Evolutionary conservation across 2,329 filamentous ascomycete genomes (phyloP).

Genomic region (Fusarium palustre): DNA sequence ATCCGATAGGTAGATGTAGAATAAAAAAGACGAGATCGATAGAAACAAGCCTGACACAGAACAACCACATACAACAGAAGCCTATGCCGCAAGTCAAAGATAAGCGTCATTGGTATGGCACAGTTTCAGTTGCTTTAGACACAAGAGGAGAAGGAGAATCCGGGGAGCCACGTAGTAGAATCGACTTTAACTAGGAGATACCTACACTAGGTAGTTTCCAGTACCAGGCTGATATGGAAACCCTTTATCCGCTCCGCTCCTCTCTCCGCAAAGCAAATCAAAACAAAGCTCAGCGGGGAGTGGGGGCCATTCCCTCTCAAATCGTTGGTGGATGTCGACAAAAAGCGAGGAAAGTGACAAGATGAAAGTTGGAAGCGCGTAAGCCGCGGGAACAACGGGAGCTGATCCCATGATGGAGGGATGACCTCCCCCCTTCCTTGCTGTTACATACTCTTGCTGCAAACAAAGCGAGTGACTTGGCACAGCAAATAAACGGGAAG

Average conservation of each 20-base stretch:
- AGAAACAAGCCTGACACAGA: slow-evolving; percentile 4
- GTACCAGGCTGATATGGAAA: slow-evolving; percentile 19
- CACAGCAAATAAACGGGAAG: slow-evolving; percentile 1
- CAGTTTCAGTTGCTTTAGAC: neutral
- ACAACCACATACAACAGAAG: slow-evolving; percentile 13
- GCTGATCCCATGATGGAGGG: slow-evolving; percentile 25
- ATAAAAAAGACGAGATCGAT: slow-evolving; percentile 19
- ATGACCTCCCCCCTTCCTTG: neutral
- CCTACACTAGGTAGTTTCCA: neutral
- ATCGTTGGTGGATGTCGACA: slow-evolving; percentile 3
- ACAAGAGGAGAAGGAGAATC: slow-evolving; percentile 3
- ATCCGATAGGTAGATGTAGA: slow-evolving; percentile 14
- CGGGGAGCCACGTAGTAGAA: slow-evolving; percentile 5
- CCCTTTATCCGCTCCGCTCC: slow-evolving; percentile 21
- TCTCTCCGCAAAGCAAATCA: slow-evolving; percentile 3
- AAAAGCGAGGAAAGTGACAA: neutral
- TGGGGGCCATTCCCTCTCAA: slow-evolving; percentile 9
- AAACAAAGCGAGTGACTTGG: neutral
- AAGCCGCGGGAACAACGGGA: slow-evolving; percentile 29
- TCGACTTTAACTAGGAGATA: neutral
- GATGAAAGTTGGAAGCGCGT: slow-evolving; percentile 36
- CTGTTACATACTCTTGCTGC: neutral
- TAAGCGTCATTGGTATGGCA: neutral
- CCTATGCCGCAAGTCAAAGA: slow-evolving; percentile 10
- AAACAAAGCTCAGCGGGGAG: slow-evolving; percentile 8